Evolutionary conservation across 129 eudicot species (phyloP).

Genomic region (Tagetes patula): DNA sequence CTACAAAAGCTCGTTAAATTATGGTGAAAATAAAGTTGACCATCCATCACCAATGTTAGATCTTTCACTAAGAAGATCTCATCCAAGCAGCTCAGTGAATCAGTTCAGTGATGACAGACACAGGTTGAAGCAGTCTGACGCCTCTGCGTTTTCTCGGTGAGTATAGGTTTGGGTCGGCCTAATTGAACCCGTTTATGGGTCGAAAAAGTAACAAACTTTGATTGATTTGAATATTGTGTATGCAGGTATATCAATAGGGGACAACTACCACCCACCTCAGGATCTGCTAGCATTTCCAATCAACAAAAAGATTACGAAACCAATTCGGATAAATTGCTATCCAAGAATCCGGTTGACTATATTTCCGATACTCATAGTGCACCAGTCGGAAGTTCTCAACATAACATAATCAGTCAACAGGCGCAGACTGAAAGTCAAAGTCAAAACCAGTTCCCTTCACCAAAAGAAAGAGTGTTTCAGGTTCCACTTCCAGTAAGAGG

Average conservation of each 20-base stretch:
- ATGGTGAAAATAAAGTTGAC: constrained; percentile 46
- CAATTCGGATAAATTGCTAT: constrained; percentile 41
- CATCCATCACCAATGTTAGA: constrained; percentile 64
- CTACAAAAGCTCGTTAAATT: constrained; percentile 39
- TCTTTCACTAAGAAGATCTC: constrained; percentile 67
- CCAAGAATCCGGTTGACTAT: constrained; percentile 42
- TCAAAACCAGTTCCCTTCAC: constrained; percentile 30
- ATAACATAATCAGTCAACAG: constrained; percentile 34
- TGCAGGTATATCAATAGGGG: constrained; percentile 59
- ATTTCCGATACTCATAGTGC: constrained; percentile 40
- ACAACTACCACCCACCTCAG: constrained; percentile 39
- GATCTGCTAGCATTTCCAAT: constrained; percentile 51
- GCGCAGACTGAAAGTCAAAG: constrained; percentile 36
- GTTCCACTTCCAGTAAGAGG: constrained; percentile 58
- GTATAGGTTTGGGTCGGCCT: constrained; percentile 24
- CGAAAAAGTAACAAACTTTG: background rate
- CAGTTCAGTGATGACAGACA: constrained; percentile 52
- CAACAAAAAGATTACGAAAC: constrained; percentile 51
- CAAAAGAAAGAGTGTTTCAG: constrained; percentile 45
- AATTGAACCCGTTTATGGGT: background rate
- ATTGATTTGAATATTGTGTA: constrained; percentile 24
- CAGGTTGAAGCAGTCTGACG: constrained; percentile 71
- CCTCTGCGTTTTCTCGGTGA: constrained; percentile 83
- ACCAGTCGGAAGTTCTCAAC: constrained; percentile 25
- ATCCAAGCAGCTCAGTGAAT: constrained; percentile 67